phyloP scores from a whole-genome alignment of 202 grass and related monocot genomes.

The Bolboschoenoplectus hybrid region DNA sequence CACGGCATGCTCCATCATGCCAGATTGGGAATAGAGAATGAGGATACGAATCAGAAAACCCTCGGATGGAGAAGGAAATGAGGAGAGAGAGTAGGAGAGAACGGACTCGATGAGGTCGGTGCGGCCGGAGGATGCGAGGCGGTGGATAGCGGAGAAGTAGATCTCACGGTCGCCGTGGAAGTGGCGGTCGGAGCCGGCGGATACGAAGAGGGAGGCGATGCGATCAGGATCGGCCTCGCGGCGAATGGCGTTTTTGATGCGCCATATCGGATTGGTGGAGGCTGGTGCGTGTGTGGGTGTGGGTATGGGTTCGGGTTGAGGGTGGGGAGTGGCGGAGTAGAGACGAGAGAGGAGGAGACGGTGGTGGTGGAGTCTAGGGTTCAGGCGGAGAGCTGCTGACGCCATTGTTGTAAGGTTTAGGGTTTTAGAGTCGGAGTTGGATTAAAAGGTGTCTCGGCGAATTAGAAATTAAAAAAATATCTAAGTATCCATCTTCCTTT shows the following conservation, averaged over 20 bases:
- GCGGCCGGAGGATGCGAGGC: slow-evolving; percentile 59
- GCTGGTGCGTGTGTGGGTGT: slow-evolving; percentile 24
- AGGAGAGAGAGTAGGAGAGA: slow-evolving; percentile 61
- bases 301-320: background rate
- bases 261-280: slow-evolving; percentile 30
- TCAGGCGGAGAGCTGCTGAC: slow-evolving; percentile 53
- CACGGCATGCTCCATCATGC: slow-evolving; percentile 69
- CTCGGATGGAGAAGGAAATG: slow-evolving; percentile 54
- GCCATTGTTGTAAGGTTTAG: background rate
- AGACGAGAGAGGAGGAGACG: slow-evolving; percentile 36
- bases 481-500: too few relatives aligned
- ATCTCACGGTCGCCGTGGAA: slow-evolving; percentile 65
- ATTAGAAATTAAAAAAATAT: background rate
- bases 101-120: slow-evolving; percentile 68
- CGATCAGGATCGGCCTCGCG: slow-evolving; percentile 55
- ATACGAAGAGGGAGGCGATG: slow-evolving; percentile 59
- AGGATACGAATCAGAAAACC: slow-evolving; percentile 75
- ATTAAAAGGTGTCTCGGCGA: background rate
- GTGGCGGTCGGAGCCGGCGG: slow-evolving; percentile 40
- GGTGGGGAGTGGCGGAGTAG: slow-evolving; percentile 33
- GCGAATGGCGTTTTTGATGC: slow-evolving; percentile 67
- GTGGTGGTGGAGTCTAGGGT: slow-evolving; percentile 41
- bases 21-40: slow-evolving; percentile 59
- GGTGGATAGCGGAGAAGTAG: slow-evolving; percentile 54
- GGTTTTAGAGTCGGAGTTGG: background rate